Conservation (phyloP, 164 flowering plant genomes). For the Stephania cephalantha region DNA sequence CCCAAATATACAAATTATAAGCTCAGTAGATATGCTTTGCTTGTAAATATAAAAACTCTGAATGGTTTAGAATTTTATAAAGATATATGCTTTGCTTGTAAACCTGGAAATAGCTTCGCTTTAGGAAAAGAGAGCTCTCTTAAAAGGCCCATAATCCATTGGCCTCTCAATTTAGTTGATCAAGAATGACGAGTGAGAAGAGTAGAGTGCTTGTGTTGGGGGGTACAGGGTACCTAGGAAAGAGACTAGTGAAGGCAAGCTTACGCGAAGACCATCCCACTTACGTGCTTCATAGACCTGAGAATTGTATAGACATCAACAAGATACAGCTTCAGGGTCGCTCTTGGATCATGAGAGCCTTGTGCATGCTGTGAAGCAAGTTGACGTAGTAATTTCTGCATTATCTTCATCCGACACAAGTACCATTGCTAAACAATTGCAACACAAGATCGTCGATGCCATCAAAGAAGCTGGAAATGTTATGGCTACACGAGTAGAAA, state of each 20-base stretch:
- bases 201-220: background rate
- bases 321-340: slow-evolving; percentile 17
- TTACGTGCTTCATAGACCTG: slow-evolving; percentile 31
- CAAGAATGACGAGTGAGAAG: background rate
- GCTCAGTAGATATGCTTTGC: no score
- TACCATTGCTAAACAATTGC: slow-evolving; percentile 38
- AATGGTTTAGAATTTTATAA: no score
- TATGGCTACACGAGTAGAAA: slow-evolving; percentile 22
- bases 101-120: no score
- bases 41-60: no score
- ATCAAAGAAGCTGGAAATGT: slow-evolving; percentile 61
- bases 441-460: slow-evolving; percentile 56
- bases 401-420: slow-evolving; percentile 40
- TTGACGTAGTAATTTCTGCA: slow-evolving; percentile 55
- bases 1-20: no score
- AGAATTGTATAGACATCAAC: slow-evolving; percentile 26
- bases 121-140: no score
- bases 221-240: background rate
- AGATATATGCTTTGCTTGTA: no score
- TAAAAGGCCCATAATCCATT: no score
- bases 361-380: slow-evolving; percentile 45
- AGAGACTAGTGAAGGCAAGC: slow-evolving; percentile 24
- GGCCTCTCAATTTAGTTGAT: no score
- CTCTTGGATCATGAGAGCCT: no score
- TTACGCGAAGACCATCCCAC: slow-evolving; percentile 37